phyloP scores from a whole-genome alignment of 2,329 filamentous ascomycete species.

The Fusarium caatingaense region DNA sequence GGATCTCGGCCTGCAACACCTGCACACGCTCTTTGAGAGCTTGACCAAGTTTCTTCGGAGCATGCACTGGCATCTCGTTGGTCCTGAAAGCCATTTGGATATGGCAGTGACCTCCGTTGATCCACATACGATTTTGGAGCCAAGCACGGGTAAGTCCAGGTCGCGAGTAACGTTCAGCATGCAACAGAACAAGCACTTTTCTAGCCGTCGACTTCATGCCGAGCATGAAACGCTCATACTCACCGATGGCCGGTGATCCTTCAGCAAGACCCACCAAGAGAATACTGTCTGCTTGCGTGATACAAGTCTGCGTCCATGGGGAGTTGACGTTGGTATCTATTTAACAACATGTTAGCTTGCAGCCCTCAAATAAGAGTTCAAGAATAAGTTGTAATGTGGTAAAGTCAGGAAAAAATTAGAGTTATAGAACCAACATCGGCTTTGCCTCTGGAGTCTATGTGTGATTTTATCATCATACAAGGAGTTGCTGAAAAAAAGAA shows the following conservation, averaged over 20 bases:
- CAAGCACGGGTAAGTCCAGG: slow-evolving; percentile 88
- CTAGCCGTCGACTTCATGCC: slow-evolving; percentile 97
- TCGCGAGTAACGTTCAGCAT: slow-evolving; percentile 86
- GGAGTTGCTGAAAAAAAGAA: slow-evolving; percentile 4
- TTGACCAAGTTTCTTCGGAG: slow-evolving; percentile 81
- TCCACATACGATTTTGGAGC: slow-evolving; percentile 94
- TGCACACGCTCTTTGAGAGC: slow-evolving; percentile 93
- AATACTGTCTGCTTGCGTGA: slow-evolving; percentile 96
- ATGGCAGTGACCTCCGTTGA: slow-evolving; percentile 97
- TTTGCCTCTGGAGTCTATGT: slow-evolving; percentile 59
- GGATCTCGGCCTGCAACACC: slow-evolving; percentile 94
- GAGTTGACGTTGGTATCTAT: slow-evolving; percentile 96
- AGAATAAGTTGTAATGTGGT: slow-evolving; percentile 2
- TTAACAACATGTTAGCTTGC: slow-evolving; percentile 46
- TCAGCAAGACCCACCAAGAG: slow-evolving; percentile 92
- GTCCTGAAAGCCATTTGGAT: slow-evolving; percentile 93
- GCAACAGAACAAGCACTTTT: slow-evolving; percentile 90
- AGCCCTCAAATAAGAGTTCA: slow-evolving; percentile 6
- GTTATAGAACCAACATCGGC: slow-evolving; percentile 67
- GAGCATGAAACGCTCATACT: slow-evolving; percentile 95
- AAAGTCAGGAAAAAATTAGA: slow-evolving; percentile 76
- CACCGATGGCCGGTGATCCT: slow-evolving; percentile 88
- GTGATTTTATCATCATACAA: slow-evolving; percentile 63
- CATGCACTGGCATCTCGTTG: slow-evolving; percentile 79
- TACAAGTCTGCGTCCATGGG: slow-evolving; percentile 98